Base-by-base conservation (phyloP, 2,329 filamentous ascomycete genomes). In the Escovopsis sp. region DNA sequence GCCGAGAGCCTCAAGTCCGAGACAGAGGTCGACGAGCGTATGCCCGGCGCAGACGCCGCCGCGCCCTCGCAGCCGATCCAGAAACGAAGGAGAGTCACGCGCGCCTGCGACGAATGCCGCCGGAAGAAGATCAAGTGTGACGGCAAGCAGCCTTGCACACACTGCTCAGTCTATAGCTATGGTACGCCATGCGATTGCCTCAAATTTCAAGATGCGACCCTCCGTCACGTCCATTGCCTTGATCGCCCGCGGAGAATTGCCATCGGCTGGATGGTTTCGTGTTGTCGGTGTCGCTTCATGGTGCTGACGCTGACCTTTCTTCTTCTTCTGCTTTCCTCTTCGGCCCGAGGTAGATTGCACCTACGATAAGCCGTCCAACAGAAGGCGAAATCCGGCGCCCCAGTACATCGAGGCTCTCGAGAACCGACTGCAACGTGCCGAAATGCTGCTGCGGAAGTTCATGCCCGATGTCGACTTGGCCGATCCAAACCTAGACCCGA, bases 101-200 rank as follows among this genome's bases (percentile, higher is more conserved):
- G 85, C 53, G 84, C 84, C 35, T 89, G 84, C 61, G 84, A 87
- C 53, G 82, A 88, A 60, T 89, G 84, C 57, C 74, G 84, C 44
- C 73, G 83, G 51, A 89, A 89, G 60, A 89, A 89, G 62, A 89
- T 89, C 55, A 89, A 88, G 59, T 89, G 83, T 53, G 83, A 88
- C 59, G 84, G 83, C 51, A 86, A 87, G 60, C 83, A 88, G 58
- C 85, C 85, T 9, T 91, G 85, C 63, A 95, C 88, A 0, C 91
- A 96, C 62, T 98, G 91, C 61, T 94, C 88, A 10, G 87, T 96
- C 40, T 98, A 98, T 63, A 95, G 87, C 59, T 98, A 98, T 69
- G 89, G 91, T 95, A 72, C 57, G 72, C 53, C 37, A 48, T 41
- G 40, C 33, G 33, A 39, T 33, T 8, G 38, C 23, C 18, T 26